phyloP scores from a whole-genome alignment of 2,329 filamentous ascomycete genomes.

The Gaeumannomyces sp. region DNA sequence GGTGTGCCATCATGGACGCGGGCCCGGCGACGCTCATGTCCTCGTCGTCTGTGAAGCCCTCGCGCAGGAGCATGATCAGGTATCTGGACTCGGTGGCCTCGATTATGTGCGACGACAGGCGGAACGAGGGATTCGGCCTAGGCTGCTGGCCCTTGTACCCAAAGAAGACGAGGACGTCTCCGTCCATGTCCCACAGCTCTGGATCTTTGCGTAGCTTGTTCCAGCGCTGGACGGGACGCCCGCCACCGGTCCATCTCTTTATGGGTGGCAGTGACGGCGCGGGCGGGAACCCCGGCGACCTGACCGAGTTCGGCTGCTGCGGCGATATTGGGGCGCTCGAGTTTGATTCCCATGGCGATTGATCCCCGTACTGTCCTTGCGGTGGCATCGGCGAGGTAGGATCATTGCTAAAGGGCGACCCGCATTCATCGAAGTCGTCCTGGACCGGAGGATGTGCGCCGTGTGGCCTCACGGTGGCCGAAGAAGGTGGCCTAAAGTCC shows the following conservation, averaged over 20 bases:
- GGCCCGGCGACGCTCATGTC: conserved; percentile 27
- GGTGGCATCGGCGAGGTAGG: conserved; percentile 11
- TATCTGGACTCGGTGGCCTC: conserved; percentile 50
- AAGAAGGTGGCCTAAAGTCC: conserved; percentile 29
- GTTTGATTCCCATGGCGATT: conserved; percentile 21
- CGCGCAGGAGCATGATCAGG: conserved; percentile 46
- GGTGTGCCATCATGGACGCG: conserved; percentile 33
- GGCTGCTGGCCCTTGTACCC: conserved; percentile 38
- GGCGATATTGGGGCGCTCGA: not conserved
- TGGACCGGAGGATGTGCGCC: conserved; percentile 16
- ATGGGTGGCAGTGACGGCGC: conserved; percentile 31
- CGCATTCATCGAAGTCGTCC: conserved; percentile 16
- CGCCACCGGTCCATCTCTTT: conserved; percentile 47
- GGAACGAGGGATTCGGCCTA: conserved; percentile 46
- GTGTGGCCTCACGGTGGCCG: conserved; percentile 29
- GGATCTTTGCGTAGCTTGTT: conserved; percentile 54
- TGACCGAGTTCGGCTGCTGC: conserved; percentile 31
- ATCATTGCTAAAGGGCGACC: conserved; percentile 12
- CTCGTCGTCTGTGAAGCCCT: conserved; percentile 46
- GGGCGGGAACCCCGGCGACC: conserved; percentile 36
- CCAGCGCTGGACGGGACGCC: conserved; percentile 44
- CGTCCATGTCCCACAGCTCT: conserved; percentile 55
- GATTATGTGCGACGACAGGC: conserved; percentile 52
- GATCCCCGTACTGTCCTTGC: conserved; percentile 10
- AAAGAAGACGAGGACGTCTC: conserved; percentile 53